Base-by-base conservation (phyloP, 306 rosid genomes). In the Phaseolus lunatus region DNA sequence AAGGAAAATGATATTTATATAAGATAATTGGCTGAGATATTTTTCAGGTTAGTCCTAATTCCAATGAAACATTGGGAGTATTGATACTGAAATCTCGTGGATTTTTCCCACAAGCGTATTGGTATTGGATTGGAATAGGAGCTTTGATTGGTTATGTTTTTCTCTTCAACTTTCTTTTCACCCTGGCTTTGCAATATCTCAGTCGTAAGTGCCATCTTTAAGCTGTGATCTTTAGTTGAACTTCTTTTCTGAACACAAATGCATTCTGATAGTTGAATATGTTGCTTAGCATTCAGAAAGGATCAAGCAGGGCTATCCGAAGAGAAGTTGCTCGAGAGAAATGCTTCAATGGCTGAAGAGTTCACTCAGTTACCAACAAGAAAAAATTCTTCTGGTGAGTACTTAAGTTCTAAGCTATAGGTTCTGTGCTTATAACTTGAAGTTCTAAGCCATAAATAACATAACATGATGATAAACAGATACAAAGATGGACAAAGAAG, bases 71-170 rank as follows among this genome's bases (percentile, higher is more conserved):
- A 26, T 72, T 91, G 20, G 98, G 98, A 75, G 84, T 89, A 75
- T 13, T 75, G 82, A 77, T 88, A 58, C 71, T 93, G 73, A 89
- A 89, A 79, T 84, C 91, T 79, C 95, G 88, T 15, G 96, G 98
- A 57, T 57, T 91, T 76, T 93, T 91, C 78, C 80, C 92, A 3
- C 85, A 86, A 83, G 85, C 97, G 67, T 76, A 77, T 48, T 93
- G 97, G 97, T 93, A 87, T 87, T 93, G 98, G 98, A 89, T 93
- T 71, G 98, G 98, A 81, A 84, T 88, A 39, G 97, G 85, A 80
- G 98, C 97, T 37, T 78, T 85, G 71, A 70, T 89, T 80, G 96
- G 98, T 78, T 89, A 88, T 66, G 76, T 73, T 37, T 84, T 91
- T 37, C 82, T 91, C 1, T 91, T 83, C 76, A 93, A 93, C 58